Evolutionary conservation across 139 green algal species (phyloP).

Genomic region (Zygnema circumcarinatum): DNA sequence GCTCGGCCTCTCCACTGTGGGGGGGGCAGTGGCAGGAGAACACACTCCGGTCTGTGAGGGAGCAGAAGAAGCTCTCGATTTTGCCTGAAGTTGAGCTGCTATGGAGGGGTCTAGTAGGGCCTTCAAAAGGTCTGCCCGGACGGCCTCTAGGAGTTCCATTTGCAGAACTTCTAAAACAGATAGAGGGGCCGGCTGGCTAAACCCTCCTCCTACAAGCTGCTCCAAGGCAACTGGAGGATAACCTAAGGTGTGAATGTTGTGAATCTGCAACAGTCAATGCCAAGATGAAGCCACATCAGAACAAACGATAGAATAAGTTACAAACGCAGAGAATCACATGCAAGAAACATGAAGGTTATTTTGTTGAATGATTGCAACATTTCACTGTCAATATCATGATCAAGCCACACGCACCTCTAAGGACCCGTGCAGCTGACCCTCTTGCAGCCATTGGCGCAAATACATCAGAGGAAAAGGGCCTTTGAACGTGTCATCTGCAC

Average conservation of each 20-base stretch:
- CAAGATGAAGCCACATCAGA: too few relatives aligned
- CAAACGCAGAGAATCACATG: too few relatives aligned
- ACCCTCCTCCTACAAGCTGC: background rate
- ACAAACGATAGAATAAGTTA: too few relatives aligned
- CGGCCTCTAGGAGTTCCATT: background rate
- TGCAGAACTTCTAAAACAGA: background rate
- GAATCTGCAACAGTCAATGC: background rate
- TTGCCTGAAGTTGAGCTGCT: background rate
- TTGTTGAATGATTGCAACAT: too few relatives aligned
- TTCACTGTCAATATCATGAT: too few relatives aligned
- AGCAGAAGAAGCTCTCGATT: too few relatives aligned
- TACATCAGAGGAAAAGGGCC: background rate
- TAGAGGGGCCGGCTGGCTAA: background rate
- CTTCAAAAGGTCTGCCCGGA: background rate
- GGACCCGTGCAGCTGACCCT: background rate
- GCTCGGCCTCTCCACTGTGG: too few relatives aligned
- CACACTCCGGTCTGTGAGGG: too few relatives aligned
- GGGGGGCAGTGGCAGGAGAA: too few relatives aligned
- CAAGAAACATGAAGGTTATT: too few relatives aligned
- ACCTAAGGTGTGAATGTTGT: background rate
- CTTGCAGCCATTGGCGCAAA: constrained; percentile 5
- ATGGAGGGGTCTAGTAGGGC: background rate
- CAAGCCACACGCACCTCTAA: background rate
- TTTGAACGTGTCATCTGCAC: background rate
- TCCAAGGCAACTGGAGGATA: background rate